phyloP scores from a whole-genome alignment of 805 yeast genomes.

The Kluyveromyces nonfermentans region DNA sequence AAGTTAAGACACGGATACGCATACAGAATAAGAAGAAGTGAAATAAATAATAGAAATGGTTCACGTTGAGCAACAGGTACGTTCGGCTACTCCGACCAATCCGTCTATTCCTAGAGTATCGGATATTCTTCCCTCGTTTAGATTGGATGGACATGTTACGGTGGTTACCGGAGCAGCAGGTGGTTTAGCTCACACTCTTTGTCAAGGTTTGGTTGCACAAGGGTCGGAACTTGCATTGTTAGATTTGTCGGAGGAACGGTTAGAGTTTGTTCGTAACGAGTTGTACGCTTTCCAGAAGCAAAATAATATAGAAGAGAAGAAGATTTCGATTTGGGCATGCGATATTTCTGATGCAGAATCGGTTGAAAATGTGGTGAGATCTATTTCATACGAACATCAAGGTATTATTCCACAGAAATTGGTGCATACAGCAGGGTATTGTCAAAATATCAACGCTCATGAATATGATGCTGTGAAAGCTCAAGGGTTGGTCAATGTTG shows the following conservation, averaged over 20 bases:
- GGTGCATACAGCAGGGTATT: slow-evolving; percentile 77
- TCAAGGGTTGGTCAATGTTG: slow-evolving; percentile 58
- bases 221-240: slow-evolving; percentile 71
- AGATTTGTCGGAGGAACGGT: slow-evolving; percentile 55
- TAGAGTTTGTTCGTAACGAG: slow-evolving; percentile 45
- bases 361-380: slow-evolving; percentile 47
- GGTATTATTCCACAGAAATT: slow-evolving; percentile 53
- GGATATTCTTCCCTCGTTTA: slow-evolving; percentile 50
- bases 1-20: too few species aligned
- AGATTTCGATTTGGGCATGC: slow-evolving; percentile 58
- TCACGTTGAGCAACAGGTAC: background rate
- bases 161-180: slow-evolving; percentile 78
- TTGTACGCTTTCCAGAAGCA: slow-evolving; percentile 39
- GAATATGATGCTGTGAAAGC: slow-evolving; percentile 67
- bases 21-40: too few species aligned
- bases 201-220: slow-evolving; percentile 61
- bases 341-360: slow-evolving; percentile 57
- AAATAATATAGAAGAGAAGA: slow-evolving; percentile 23
- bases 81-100: slow-evolving; percentile 14
- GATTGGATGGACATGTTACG: slow-evolving; percentile 63
- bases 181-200: slow-evolving; percentile 56
- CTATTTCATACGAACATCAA: slow-evolving; percentile 46
- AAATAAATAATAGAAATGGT: too few species aligned
- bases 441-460: slow-evolving; percentile 71
- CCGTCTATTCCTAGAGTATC: slow-evolving; percentile 21